Conservation (phyloP, 192 early-diverging fungal genomes). For the Gryganskiella cystojenkinii region DNA sequence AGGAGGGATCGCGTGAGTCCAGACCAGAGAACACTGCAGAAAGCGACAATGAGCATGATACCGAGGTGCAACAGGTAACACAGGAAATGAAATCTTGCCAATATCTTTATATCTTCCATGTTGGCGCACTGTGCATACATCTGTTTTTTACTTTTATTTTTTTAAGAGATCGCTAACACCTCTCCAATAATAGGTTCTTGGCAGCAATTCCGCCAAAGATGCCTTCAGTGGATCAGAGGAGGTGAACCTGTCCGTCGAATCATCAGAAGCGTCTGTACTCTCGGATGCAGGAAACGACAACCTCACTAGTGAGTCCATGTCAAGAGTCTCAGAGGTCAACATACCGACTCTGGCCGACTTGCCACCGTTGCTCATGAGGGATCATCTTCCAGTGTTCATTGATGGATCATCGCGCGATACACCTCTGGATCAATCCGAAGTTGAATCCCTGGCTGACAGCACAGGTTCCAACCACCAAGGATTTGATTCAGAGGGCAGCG, state of each 20-base stretch:
- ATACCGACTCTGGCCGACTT: too few species aligned
- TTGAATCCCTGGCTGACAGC: background rate
- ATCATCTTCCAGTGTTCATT: conserved; percentile 9
- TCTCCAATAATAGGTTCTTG: too few species aligned
- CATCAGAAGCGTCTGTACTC: too few species aligned
- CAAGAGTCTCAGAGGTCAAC: too few species aligned
- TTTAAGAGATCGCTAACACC: too few species aligned
- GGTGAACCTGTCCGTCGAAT: too few species aligned
- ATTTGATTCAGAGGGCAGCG: conserved; percentile 28
- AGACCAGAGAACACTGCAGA: background rate
- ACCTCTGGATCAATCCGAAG: background rate
- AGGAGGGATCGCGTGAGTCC: background rate
- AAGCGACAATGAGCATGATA: conserved; percentile 40
- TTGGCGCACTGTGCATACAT: too few species aligned
- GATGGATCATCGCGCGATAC: background rate
- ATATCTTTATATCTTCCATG: background rate
- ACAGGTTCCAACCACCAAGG: background rate
- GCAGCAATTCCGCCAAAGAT: too few species aligned
- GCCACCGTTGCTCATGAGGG: background rate
- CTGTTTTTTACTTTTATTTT: too few species aligned
- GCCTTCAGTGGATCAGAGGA: too few species aligned
- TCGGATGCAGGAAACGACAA: too few species aligned
- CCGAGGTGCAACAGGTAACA: conserved; percentile 35
- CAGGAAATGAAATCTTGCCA: background rate
- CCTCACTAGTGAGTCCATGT: too few species aligned